These are phyloP conservation scores for Lignosus rhinocerotis DNA, from an alignment of 1,284 basidiomycete genomes.

Conservation along the genomic window DNA sequence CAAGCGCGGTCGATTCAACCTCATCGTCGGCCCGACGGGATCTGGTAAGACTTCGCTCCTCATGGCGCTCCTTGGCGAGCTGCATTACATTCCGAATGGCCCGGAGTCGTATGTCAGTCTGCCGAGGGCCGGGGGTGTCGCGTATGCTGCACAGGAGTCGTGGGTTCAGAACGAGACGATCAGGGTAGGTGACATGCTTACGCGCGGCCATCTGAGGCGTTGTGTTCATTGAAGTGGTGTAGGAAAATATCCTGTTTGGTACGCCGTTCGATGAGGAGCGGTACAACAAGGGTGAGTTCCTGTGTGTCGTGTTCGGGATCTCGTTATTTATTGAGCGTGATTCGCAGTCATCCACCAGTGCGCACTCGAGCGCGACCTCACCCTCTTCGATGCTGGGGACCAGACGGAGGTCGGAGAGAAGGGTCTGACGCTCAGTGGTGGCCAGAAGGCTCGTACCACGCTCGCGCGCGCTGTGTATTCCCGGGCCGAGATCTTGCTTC, in stretches of 20 bases:
- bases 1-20: constrained; percentile 55
- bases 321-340: neutral
- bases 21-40: constrained; percentile 64
- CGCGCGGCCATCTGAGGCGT: too few relatives aligned
- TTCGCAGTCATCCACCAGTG: constrained; percentile 59
- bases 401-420: constrained; percentile 71
- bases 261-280: constrained; percentile 43
- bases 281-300: constrained; percentile 41
- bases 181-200: constrained; percentile 27
- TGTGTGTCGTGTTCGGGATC: neutral
- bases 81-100: constrained; percentile 59
- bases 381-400: constrained; percentile 72
- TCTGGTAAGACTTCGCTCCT: constrained; percentile 54
- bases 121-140: constrained; percentile 63
- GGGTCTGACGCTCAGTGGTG: constrained; percentile 65
- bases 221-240: neutral
- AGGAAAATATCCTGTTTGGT: constrained; percentile 49
- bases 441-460: constrained; percentile 77
- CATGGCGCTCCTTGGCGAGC: constrained; percentile 61
- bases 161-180: constrained; percentile 53
- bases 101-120: constrained; percentile 65
- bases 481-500: constrained; percentile 58
- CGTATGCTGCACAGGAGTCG: constrained; percentile 75
- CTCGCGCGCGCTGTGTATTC: constrained; percentile 74
- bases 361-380: constrained; percentile 61